Evolutionary conservation across 345 rosid genomes (phyloP).

Genomic region (Triadica sebifera): DNA sequence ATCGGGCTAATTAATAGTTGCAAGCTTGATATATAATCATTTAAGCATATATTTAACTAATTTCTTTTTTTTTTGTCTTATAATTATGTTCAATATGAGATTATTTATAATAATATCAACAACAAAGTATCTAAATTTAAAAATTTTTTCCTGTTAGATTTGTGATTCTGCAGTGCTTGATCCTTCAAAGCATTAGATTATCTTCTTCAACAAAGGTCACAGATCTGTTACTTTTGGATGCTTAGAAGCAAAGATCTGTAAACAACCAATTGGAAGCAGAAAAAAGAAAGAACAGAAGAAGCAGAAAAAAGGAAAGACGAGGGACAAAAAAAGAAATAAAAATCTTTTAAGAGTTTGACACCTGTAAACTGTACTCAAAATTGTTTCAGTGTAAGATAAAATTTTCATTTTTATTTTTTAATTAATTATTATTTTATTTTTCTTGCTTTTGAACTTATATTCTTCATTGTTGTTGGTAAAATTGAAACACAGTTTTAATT

Average conservation of each 20-base stretch:
- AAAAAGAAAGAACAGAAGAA: background rate
- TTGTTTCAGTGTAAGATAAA: constrained; percentile 37
- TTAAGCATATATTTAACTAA: background rate
- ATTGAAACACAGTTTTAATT: constrained; percentile 38
- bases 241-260: constrained; percentile 28
- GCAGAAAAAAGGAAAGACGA: constrained; percentile 1
- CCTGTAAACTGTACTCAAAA: constrained; percentile 39
- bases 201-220: constrained; percentile 16
- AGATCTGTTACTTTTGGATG: constrained; percentile 40
- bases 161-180: constrained; percentile 22
- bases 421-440: constrained; percentile 11
- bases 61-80: background rate
- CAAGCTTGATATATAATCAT: background rate
- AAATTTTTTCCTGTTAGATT: constrained; percentile 12
- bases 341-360: constrained; percentile 46
- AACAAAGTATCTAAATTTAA: background rate
- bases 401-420: background rate
- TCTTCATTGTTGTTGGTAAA: constrained; percentile 34
- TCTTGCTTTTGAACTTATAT: background rate
- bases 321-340: background rate
- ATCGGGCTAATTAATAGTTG: background rate
- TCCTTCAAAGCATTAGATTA: constrained; percentile 17
- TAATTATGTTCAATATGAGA: background rate
- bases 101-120: background rate
- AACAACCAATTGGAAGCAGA: background rate